phyloP scores from a whole-genome alignment of 768 basidiomycete genomes.

The Leccinum ochraceum region DNA sequence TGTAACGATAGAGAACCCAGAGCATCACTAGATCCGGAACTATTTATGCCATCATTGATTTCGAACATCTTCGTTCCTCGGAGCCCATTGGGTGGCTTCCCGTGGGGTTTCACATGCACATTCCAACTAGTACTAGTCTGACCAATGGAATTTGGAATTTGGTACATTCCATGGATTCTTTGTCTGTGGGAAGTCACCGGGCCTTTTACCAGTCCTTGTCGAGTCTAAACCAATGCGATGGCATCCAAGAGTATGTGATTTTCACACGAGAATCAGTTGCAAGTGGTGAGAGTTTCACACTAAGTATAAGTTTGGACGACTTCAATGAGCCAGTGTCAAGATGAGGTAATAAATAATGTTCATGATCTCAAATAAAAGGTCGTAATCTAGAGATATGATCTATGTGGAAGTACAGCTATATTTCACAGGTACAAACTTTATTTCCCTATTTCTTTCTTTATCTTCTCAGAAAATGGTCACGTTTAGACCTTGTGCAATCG shows the following conservation, averaged over 20 bases:
- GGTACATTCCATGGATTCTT: background rate
- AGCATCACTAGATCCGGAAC: background rate
- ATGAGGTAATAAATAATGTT: background rate
- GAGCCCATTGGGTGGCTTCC: background rate
- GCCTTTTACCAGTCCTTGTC: background rate
- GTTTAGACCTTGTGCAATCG: conserved; percentile 37
- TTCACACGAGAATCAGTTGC: background rate
- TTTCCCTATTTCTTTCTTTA: background rate
- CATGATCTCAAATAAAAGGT: background rate
- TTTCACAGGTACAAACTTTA: background rate
- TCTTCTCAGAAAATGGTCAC: conserved; percentile 13
- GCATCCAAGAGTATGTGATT: background rate
- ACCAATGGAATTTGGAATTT: background rate
- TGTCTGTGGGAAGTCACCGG: background rate
- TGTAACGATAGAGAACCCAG: background rate
- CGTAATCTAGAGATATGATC: background rate
- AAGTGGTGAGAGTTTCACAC: background rate
- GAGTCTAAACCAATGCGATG: background rate
- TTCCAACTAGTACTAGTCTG: background rate
- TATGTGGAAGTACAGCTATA: background rate
- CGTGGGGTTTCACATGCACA: background rate
- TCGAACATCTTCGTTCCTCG: background rate
- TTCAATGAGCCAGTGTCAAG: background rate
- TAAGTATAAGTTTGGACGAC: background rate
- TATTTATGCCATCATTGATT: background rate